These are phyloP conservation scores for Coniosporium tulheliwenetii DNA, from an alignment of 2,329 filamentous ascomycete genomes.

Conservation along the genomic window DNA sequence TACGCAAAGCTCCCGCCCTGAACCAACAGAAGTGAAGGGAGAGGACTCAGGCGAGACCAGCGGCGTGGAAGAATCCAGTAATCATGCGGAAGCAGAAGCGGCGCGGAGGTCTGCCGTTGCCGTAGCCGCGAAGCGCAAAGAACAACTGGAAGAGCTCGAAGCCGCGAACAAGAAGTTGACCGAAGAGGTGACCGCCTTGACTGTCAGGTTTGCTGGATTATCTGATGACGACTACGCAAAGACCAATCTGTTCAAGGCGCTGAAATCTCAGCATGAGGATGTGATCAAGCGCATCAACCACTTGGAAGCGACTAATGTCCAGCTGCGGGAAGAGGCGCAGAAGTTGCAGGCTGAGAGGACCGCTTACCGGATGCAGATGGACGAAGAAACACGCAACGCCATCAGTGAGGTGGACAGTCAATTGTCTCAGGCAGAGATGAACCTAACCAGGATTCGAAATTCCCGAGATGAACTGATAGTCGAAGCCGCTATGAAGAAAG, in stretches of 20 bases:
- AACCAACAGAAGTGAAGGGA: constrained; percentile 26
- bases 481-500: constrained; percentile 65
- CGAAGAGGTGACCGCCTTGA: constrained; percentile 66
- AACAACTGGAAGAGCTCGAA: constrained; percentile 68
- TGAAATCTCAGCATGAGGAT: constrained; percentile 83
- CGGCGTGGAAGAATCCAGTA: constrained; percentile 38
- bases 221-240: constrained; percentile 89
- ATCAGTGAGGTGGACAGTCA: constrained; percentile 70
- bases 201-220: constrained; percentile 49
- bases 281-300: constrained; percentile 85
- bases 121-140: constrained; percentile 66
- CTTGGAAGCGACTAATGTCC: constrained; percentile 74
- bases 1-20: constrained; percentile 45
- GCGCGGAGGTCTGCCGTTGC: constrained; percentile 66
- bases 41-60: constrained; percentile 41
- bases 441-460: constrained; percentile 72
- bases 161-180: constrained; percentile 60
- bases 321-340: constrained; percentile 70
- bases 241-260: constrained; percentile 83
- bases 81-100: constrained; percentile 52
- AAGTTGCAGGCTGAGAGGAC: constrained; percentile 76
- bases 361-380: constrained; percentile 63
- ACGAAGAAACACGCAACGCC: constrained; percentile 60
- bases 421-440: constrained; percentile 64
- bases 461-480: constrained; percentile 73